These are phyloP conservation scores for Psilocybe cubensis DNA, from an alignment of 768 basidiomycete species.

Conservation along the genomic window DNA sequence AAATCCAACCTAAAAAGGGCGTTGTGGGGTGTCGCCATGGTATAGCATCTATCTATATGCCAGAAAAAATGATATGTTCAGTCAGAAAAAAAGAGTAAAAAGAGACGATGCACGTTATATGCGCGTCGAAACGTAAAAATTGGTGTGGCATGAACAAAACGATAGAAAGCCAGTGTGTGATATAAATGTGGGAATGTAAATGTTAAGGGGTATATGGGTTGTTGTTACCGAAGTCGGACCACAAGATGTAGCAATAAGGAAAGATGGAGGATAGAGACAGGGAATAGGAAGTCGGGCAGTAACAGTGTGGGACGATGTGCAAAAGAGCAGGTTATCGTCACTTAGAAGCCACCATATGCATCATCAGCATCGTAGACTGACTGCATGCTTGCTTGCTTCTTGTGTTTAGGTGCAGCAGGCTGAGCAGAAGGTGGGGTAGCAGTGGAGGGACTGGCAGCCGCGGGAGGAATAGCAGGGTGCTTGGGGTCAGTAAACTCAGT, in stretches of 20 bases:
- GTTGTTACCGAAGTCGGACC: background rate
- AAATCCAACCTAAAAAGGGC: no score
- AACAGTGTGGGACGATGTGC: background rate
- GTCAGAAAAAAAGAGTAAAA: no score
- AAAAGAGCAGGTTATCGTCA: background rate
- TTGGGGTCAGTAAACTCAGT: background rate
- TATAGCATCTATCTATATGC: no score
- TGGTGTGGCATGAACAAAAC: background rate
- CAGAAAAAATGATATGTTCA: no score
- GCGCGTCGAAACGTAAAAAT: background rate
- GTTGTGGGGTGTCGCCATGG: no score
- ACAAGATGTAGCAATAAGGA: background rate
- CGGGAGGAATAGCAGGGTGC: conserved; percentile 4
- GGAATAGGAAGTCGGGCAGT: background rate
- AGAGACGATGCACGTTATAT: background rate
- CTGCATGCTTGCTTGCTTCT: conserved; percentile 52
- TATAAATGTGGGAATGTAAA: background rate
- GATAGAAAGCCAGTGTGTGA: background rate
- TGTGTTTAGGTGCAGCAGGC: conserved; percentile 1
- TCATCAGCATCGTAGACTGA: conserved; percentile 69
- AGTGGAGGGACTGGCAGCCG: conserved; percentile 9
- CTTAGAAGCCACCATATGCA: conserved; percentile 70
- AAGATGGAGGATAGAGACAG: background rate
- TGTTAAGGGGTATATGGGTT: background rate
- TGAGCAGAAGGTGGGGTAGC: conserved; percentile 6